A percentile compares a stretch with the other conserved stretches of the same genome.
These are phyloP conservation scores for Ganoderma sinense DNA, from an alignment of 1,284 basidiomycete genomes.

Conservation along the genomic window DNA sequence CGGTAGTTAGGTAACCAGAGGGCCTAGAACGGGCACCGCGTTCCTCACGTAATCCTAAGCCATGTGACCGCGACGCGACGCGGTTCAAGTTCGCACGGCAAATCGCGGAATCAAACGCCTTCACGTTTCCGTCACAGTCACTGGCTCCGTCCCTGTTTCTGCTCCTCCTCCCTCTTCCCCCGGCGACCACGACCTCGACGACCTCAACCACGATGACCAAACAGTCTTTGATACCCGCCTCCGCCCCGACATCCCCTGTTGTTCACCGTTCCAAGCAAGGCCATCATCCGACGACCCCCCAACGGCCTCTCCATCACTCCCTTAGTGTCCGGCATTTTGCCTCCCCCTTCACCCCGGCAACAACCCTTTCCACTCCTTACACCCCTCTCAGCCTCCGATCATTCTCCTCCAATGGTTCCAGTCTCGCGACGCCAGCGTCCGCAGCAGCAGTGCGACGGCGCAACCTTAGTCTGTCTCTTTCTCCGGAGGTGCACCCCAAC, in stretches of 20 bases:
- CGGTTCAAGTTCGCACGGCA: constrained; percentile 33
- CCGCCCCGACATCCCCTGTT: constrained; percentile 54
- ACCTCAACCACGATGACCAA: constrained; percentile 41
- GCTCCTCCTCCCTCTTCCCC: constrained; percentile 17
- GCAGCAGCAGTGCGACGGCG: constrained; percentile 44
- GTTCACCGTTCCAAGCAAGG: constrained; percentile 48
- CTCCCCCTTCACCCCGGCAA: constrained; percentile 53
- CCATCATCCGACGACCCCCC: constrained; percentile 51
- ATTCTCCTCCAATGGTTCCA: constrained; percentile 60
- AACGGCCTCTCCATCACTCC: constrained; percentile 50
- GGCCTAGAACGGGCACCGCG: constrained; percentile 19
- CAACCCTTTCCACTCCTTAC: constrained; percentile 59
- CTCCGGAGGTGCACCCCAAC: constrained; percentile 39
- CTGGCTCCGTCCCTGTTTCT: constrained; percentile 22
- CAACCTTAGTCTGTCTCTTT: constrained; percentile 41
- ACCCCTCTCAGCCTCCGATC: constrained; percentile 73
- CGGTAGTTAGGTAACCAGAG: neutral
- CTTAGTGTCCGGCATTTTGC: constrained; percentile 44
- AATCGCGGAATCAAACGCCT: constrained; percentile 36
- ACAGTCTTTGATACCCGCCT: constrained; percentile 46
- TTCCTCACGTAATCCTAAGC: constrained; percentile 26
- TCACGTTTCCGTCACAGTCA: constrained; percentile 34
- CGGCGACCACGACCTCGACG: constrained; percentile 33
- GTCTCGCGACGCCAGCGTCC: constrained; percentile 60
- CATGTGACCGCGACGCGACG: constrained; percentile 39